Base-by-base conservation (phyloP, 768 basidiomycete species). In the Naganishia onofrii region DNA sequence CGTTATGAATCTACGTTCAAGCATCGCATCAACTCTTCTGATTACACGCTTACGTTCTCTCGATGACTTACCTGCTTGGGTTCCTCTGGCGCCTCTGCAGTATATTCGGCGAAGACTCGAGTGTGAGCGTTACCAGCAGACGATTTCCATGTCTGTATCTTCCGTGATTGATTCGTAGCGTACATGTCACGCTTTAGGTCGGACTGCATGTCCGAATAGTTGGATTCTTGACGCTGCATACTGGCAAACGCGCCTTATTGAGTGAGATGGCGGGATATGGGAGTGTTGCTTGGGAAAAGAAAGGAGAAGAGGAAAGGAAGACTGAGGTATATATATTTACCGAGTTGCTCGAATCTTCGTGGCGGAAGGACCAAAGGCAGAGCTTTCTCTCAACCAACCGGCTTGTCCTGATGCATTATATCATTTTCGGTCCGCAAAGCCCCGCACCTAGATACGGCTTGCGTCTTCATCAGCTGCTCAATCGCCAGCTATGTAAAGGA, bases 191-290 rank as follows among this genome's bases (percentile, higher is more conserved):
- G 19, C 56, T 58, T 58, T 19, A 66, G 34, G 46, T 69, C 68
- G 60, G 60, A 63, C 60, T 63, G 60, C 60, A 63, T 63, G 56
- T 69, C 68, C 44, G 56, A 58, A 34, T 58, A 69, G 68, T 69
- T 69, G 68, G 68, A 69, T 23, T 69, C 68, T 69, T 69, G 68
- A 36, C 68, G 68, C 51, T 69, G 34, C 68, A 69, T 69, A 31
- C 19, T 51, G 55, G 29, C 44, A 9, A 57, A 32, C n/a, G 48
- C 15, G 54, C 29, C n/a, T n/a, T 23, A 21, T 54, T 21, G 36
- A 42, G 19, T n/a, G 10, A 21, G 65, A 2, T 66, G 31, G 19
- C 21, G n/a, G 31, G 57, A n/a, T n/a, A n/a, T n/a, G n/a, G n/a
- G n/a, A n/a, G n/a, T n/a, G n/a, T n/a, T n/a, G n/a, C n/a, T n/a